Evolutionary conservation across 257 asterid genomes (phyloP).

Genomic region (Galeopsis tetrahit): DNA sequence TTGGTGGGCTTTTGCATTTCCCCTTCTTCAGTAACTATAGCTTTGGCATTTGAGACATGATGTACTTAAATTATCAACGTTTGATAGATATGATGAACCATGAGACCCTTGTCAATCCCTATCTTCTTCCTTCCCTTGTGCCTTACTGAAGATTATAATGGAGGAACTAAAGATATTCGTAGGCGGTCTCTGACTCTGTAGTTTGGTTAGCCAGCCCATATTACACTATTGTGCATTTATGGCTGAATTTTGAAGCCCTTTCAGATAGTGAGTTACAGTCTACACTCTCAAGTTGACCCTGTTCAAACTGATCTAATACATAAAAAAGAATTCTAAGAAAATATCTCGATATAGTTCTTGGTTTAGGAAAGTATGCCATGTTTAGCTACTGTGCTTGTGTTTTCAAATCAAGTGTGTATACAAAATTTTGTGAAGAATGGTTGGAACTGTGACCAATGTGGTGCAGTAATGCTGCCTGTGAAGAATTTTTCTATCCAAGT

Average conservation of each 20-base stretch:
- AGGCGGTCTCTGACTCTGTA: constrained; percentile 9
- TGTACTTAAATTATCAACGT: constrained; percentile 14
- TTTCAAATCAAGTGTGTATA: neutral
- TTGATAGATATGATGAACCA: constrained; percentile 7
- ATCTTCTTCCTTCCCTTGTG: constrained; percentile 15
- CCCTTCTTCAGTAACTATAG: neutral
- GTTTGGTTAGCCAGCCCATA: neutral
- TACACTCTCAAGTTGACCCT: constrained; percentile 15
- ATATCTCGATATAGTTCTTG: constrained; percentile 14
- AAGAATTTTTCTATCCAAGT: constrained; percentile 13
- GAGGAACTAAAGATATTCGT: constrained; percentile 24
- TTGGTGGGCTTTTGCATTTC: neutral
- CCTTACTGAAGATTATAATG: constrained; percentile 20
- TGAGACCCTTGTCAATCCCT: neutral
- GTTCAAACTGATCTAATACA: constrained; percentile 6
- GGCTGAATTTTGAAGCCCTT: constrained; percentile 21
- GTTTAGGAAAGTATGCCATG: constrained; percentile 20
- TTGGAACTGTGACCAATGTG: constrained; percentile 23
- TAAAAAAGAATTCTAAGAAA: constrained; percentile 11
- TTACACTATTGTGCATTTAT: neutral
- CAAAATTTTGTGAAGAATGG: neutral
- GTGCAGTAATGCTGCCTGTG: constrained; percentile 11
- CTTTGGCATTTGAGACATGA: constrained; percentile 16
- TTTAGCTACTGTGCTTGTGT: constrained; percentile 2
- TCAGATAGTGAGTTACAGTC: constrained; percentile 20